Conservation (phyloP, 768 basidiomycete species). For the Pisolithus albus region DNA sequence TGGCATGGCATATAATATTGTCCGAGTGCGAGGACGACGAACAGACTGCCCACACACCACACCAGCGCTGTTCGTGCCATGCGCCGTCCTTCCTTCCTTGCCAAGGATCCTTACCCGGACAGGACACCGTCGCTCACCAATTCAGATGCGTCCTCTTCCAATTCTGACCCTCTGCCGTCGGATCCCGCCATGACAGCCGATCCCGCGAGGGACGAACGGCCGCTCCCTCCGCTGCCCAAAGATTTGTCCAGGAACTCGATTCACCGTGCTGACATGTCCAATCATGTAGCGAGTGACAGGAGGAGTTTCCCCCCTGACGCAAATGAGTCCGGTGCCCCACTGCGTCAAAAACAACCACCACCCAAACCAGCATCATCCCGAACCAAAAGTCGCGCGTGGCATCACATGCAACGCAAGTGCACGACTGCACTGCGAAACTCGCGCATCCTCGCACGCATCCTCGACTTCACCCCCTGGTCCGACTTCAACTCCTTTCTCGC, state of each 20-base stretch:
- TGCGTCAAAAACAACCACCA: background rate
- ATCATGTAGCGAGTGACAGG: background rate
- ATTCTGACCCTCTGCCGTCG: constrained; percentile 14
- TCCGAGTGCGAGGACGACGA: too few relatives aligned
- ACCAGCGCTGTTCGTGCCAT: too few relatives aligned
- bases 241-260: background rate
- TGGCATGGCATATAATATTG: too few relatives aligned
- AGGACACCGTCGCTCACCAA: constrained; percentile 22
- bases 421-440: constrained; percentile 28
- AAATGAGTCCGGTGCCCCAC: background rate
- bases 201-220: constrained; percentile 6
- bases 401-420: constrained; percentile 22
- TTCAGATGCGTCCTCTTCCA: constrained; percentile 20
- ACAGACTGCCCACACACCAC: too few relatives aligned
- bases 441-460: constrained; percentile 26
- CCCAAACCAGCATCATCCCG: constrained; percentile 1
- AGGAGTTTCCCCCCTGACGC: constrained; percentile 1
- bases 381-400: constrained; percentile 18
- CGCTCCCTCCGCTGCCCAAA: constrained; percentile 16
- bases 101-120: constrained; percentile 20
- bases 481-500: constrained; percentile 36
- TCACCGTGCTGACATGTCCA: background rate
- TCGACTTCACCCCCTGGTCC: constrained; percentile 28
- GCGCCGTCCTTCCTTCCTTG: constrained; percentile 9
- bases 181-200: background rate